Percentiles rank a stretch among this genome's conserved stretches.
Conservation (phyloP, 306 rosid species). For the Hippophae gyantsensis region DNA sequence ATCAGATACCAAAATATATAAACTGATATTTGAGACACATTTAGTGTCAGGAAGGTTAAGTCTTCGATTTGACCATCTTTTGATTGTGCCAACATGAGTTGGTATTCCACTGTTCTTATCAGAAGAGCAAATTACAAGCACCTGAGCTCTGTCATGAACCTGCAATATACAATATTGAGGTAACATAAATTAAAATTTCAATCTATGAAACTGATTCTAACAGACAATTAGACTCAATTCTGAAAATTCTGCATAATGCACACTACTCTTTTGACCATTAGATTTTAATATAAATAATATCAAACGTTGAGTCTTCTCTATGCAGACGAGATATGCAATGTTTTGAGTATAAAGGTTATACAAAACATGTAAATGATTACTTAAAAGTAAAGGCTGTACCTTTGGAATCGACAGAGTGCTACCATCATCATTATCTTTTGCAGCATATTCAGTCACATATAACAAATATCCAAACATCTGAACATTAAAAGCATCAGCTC, state of each 20-base stretch:
- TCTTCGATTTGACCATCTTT: conserved; percentile 54
- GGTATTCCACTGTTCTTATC: conserved; percentile 38
- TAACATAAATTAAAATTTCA: conserved; percentile 13
- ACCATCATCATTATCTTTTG: conserved; percentile 30
- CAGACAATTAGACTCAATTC: too few relatives aligned
- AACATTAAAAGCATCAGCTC: conserved; percentile 18
- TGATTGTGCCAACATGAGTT: conserved; percentile 59
- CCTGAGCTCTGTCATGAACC: conserved; percentile 97
- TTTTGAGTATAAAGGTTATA: too few relatives aligned
- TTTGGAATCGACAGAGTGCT: conserved; percentile 52
- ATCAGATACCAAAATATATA: conserved; percentile 56
- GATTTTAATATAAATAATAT: too few relatives aligned
- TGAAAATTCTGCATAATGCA: too few relatives aligned
- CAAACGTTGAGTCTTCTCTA: too few relatives aligned
- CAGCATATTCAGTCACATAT: conserved; percentile 47
- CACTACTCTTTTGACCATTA: too few relatives aligned
- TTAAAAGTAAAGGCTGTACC: conserved; percentile 25
- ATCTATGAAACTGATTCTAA: not conserved
- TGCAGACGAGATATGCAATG: too few relatives aligned
- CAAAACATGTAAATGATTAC: too few relatives aligned
- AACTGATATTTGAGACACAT: conserved; percentile 45
- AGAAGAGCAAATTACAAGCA: conserved; percentile 57
- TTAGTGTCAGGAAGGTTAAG: conserved; percentile 51
- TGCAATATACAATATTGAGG: conserved; percentile 26
- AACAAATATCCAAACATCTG: conserved; percentile 82